Conservation (phyloP, 805 yeast species). For the Barnettozyma wickerhamii region DNA sequence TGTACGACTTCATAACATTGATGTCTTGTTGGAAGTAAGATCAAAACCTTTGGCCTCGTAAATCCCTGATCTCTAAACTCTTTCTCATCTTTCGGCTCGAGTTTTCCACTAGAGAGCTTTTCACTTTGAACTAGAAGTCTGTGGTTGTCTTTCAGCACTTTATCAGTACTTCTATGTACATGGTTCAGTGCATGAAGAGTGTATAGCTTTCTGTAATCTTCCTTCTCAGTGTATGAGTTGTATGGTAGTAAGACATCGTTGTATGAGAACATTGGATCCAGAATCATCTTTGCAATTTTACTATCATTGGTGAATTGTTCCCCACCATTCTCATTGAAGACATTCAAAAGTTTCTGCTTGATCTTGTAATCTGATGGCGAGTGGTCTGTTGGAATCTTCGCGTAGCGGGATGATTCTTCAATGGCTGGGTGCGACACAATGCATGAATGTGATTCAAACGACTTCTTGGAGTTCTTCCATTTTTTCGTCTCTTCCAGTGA, state of each 20-base stretch:
- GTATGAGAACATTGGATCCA: constrained; percentile 68
- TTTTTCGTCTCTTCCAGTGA: constrained; percentile 22
- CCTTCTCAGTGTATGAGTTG: constrained; percentile 43
- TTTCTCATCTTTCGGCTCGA: constrained; percentile 41
- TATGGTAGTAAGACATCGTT: constrained; percentile 65
- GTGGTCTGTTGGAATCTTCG: constrained; percentile 19
- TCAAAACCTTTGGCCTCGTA: constrained; percentile 84
- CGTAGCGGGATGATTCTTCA: constrained; percentile 13
- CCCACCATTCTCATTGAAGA: constrained; percentile 22
- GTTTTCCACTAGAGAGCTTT: constrained; percentile 28
- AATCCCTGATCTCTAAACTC: constrained; percentile 92
- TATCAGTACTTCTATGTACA: constrained; percentile 79
- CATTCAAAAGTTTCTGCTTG: constrained; percentile 38
- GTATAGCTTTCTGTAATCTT: constrained; percentile 58
- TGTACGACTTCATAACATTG: constrained; percentile 67
- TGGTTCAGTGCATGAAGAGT: constrained; percentile 76
- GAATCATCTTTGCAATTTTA: constrained; percentile 44
- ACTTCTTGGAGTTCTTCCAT: constrained; percentile 24
- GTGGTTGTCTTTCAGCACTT: constrained; percentile 72
- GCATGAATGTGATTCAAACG: constrained; percentile 16
- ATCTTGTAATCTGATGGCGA: constrained; percentile 35
- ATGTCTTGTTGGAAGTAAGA: constrained; percentile 80
- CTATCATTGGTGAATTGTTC: constrained; percentile 27
- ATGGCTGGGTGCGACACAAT: constrained; percentile 25
- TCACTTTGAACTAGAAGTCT: constrained; percentile 43